Evolutionary conservation across 2,329 filamentous ascomycete genomes (phyloP), one percentile per base, ranked within the genome.

Genomic region (Colletotrichum navitas): DNA sequence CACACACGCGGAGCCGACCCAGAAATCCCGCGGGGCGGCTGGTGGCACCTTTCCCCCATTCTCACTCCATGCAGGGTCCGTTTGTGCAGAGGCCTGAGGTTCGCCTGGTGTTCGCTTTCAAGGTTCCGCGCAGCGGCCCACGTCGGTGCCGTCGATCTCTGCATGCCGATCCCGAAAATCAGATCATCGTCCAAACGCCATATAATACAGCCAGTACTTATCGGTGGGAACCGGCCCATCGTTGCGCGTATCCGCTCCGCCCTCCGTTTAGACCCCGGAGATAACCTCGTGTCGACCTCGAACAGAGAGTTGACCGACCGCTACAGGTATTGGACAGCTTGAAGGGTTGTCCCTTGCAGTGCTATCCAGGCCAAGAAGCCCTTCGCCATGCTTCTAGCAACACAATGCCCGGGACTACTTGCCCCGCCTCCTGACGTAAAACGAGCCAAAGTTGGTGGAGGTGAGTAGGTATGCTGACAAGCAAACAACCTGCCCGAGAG

Each of bases 71-170:
- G 51, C 63, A 63, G 26, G 51, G 59, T 52, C 59, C 45, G 11
- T 32, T 62, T 26, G 45, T 24, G 45, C 47, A 43, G 21, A 56
- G 60, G 67, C 61, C 62, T 49, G 54, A 49, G 52, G 62, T 26
- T 58, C 7, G n/a, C n/a, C 8, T 26, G 55, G 55, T 26, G 55
- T 58, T 56, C 34, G 34, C 16, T 41, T 18, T 14, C 34, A 36
- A 36, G 34, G 55, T 49, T 45, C 45, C 39, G 63, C 55, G 39
- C 59, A 47, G 55, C 65, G 67, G 63, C 41, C 63, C 56, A 70
- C 67, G 41, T 61, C 55, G 39, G 63, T 55, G 39, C n/a, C 36
- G 68, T 61, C 59, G 69, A 72, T 72, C 69, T 16, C 54, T 69
- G 69, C 65, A 64, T 60, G 69, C 39, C 47, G 54, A 68, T 60